Percentiles rank a stretch among this genome's conserved stretches.
phyloP scores from a whole-genome alignment of 2,329 filamentous ascomycete genomes.

The Fusarium setosum region DNA sequence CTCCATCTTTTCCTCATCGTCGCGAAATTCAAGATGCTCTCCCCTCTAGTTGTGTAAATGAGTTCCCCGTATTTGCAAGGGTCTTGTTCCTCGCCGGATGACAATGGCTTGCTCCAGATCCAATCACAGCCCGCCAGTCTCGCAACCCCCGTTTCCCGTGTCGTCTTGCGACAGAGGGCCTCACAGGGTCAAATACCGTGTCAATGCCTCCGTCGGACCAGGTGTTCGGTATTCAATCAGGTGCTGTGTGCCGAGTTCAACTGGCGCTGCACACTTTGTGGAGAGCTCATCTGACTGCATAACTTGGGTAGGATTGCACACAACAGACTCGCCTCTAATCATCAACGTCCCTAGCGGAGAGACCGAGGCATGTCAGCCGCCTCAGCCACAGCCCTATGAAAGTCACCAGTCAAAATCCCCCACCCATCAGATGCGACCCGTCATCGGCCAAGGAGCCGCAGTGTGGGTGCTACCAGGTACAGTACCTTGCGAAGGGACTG shows the following conservation, averaged over 20 bases:
- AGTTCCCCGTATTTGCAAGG: neutral
- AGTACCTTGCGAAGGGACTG: too few relatives aligned
- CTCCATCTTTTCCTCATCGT: too few relatives aligned
- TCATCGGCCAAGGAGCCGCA: neutral
- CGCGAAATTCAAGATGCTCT: too few relatives aligned
- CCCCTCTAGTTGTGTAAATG: too few relatives aligned
- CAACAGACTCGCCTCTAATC: too few relatives aligned
- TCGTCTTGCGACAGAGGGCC: neutral
- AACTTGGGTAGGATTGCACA: too few relatives aligned
- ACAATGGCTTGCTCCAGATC: neutral
- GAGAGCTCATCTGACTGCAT: conserved; percentile 38
- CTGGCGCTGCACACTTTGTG: conserved; percentile 2
- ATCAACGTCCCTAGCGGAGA: conserved; percentile 16
- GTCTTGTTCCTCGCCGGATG: neutral
- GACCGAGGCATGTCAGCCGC: conserved; percentile 37
- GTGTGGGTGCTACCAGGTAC: neutral
- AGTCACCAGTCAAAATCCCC: conserved; percentile 10
- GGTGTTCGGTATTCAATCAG: neutral
- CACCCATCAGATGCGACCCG: neutral
- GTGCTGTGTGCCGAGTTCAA: neutral
- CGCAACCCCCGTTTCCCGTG: neutral
- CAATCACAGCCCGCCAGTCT: neutral
- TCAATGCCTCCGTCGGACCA: neutral
- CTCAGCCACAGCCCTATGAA: conserved; percentile 29
- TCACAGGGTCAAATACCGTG: neutral